These are phyloP conservation scores for Fusarium oligoseptatum DNA, from an alignment of 2,329 filamentous ascomycete genomes.

Conservation along the genomic window DNA sequence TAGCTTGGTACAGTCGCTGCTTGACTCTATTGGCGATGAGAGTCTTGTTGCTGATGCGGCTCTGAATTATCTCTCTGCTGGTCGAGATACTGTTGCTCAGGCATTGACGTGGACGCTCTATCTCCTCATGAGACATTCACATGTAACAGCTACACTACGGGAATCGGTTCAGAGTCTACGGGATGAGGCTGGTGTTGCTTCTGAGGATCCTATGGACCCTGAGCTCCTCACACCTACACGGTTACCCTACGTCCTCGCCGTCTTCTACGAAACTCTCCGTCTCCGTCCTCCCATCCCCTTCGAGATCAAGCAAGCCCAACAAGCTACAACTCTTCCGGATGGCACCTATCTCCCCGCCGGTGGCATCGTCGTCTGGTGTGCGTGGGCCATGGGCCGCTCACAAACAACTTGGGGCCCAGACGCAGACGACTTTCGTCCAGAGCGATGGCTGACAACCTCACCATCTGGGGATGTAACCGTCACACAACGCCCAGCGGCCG, in stretches of 20 bases:
- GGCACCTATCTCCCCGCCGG: constrained; percentile 68
- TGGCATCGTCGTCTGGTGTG: constrained; percentile 72
- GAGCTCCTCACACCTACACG: constrained; percentile 57
- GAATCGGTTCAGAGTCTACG: constrained; percentile 53
- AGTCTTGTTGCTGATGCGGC: constrained; percentile 72
- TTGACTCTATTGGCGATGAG: constrained; percentile 68
- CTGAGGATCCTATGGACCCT: constrained; percentile 8
- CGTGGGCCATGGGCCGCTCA: constrained; percentile 75
- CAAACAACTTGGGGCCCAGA: constrained; percentile 68
- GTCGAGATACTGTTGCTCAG: constrained; percentile 75
- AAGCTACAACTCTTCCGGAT: constrained; percentile 68
- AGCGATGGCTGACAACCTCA: constrained; percentile 64
- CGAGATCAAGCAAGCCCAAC: constrained; percentile 72
- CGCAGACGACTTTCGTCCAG: constrained; percentile 67
- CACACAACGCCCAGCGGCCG: constrained; percentile 60
- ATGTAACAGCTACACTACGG: constrained; percentile 56
- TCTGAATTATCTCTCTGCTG: constrained; percentile 75
- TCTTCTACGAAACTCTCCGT: constrained; percentile 73
- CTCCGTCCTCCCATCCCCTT: constrained; percentile 75
- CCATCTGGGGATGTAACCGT: constrained; percentile 52
- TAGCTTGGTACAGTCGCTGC: constrained; percentile 70
- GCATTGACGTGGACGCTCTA: constrained; percentile 75
- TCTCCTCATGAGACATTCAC: constrained; percentile 66
- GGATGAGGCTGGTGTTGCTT: background rate
- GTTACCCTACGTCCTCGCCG: constrained; percentile 70